A percentile compares a stretch with the other conserved stretches of the same genome.
Evolutionary conservation across 352 stramenopile genomes (phyloP).

Genomic region (Globisporangium alternatum): DNA sequence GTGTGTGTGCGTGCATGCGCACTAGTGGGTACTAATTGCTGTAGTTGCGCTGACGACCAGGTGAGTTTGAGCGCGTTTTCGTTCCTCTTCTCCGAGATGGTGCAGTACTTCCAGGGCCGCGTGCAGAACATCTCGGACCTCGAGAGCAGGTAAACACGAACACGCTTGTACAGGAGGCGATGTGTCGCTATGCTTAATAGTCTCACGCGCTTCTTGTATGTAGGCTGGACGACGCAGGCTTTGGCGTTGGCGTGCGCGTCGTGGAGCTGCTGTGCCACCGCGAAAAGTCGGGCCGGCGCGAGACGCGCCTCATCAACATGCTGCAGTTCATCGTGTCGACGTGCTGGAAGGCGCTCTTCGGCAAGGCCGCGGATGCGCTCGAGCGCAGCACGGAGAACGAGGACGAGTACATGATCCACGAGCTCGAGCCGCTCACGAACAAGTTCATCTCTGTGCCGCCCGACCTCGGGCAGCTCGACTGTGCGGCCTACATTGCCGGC

Average conservation of each 20-base stretch:
- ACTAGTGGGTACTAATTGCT: neutral
- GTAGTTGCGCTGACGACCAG: constrained; percentile 19
- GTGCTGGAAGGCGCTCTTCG: constrained; percentile 96
- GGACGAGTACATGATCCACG: constrained; percentile 99
- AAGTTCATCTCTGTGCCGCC: constrained; percentile 96
- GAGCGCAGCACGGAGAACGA: constrained; percentile 96
- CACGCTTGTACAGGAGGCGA: no score
- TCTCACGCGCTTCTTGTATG: neutral
- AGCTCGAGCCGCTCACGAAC: constrained; percentile 92
- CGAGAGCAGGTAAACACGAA: constrained; percentile 70
- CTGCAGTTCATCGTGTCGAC: constrained; percentile 93
- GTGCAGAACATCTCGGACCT: constrained; percentile 96
- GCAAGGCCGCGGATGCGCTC: constrained; percentile 94
- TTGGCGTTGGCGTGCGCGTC: constrained; percentile 94
- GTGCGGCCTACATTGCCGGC: constrained; percentile 95
- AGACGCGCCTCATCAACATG: constrained; percentile 85
- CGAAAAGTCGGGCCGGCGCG: constrained; percentile 73
- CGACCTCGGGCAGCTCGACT: constrained; percentile 95
- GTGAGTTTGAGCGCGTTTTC: constrained; percentile 95
- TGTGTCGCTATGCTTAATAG: neutral
- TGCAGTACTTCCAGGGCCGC: constrained; percentile 97
- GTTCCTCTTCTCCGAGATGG: constrained; percentile 97
- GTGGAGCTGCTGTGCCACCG: constrained; percentile 91
- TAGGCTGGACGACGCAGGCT: constrained; percentile 92
- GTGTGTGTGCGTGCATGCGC: neutral